Evolutionary conservation across 441 rosid genomes (phyloP), one percentile per base, ranked within the genome.

Genomic region (Corymbia citriodora): DNA sequence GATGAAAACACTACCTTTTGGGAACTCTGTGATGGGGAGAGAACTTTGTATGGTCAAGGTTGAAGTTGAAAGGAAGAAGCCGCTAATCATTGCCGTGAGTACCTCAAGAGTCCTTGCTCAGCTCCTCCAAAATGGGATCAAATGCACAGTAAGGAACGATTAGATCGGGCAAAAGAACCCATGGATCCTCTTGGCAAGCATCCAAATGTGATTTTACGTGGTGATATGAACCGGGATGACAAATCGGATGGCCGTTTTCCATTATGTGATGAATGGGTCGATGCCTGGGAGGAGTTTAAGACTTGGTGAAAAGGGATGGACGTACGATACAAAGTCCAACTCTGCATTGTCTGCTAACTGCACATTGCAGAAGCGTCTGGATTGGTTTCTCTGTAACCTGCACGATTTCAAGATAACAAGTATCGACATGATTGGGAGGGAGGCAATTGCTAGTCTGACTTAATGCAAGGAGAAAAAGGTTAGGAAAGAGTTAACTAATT

Each of bases 141-240:
- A 91, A 98, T 97, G 99, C 97, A 81, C 93, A 96, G 99, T 93
- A 92, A 93, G 93, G 99, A 98, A 89, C 98, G 99, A n/a, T 96
- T 96, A 25, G 94, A 90, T 53, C 99, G 97, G 93, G 99, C 99
- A 2, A 93, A 93, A 25, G 96, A 95, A 89, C 96, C 97, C 12
- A 90, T 94, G 31, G 90, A 91, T 89, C 59, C 91, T 89, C 98
- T 98, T 40, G 89, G 91, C 91, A 92, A 93, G 89, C 90, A 95
- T 74, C 91, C 92, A 25, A 97, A 98, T 88, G 99, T 95, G 92
- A 91, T 98, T 74, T 98, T 96, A 59, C 94, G 96, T 27, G 99
- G 99, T 89, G 99, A 98, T 92, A 96, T 96, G 98, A 98, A 97
- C 93, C 97, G 99, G 99, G 97, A 96, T 87, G 99, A 97, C 91